Conservation (phyloP, 805 yeast species). For the Cyberlindnera maclurae region DNA sequence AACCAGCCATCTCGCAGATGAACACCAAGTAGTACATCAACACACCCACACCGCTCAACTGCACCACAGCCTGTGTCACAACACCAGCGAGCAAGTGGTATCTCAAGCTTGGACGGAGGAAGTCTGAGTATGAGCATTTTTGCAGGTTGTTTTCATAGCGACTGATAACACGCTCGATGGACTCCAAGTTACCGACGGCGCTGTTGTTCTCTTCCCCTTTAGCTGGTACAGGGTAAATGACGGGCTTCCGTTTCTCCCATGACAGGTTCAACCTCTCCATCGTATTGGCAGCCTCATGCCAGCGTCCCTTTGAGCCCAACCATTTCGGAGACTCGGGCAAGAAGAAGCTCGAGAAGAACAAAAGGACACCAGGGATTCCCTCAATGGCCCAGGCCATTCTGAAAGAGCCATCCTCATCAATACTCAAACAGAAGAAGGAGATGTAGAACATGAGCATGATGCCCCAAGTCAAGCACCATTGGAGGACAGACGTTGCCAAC, state of each 20-base stretch:
- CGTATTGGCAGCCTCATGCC: slow-evolving; percentile 31
- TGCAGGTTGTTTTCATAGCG: slow-evolving; percentile 21
- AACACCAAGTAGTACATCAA: slow-evolving; percentile 38
- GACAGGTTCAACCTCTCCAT: slow-evolving; percentile 15
- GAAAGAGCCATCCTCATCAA: slow-evolving; percentile 43
- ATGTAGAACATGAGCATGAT: slow-evolving; percentile 49
- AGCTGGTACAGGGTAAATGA: not conserved
- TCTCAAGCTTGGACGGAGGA: slow-evolving; percentile 29
- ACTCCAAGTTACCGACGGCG: slow-evolving; percentile 11
- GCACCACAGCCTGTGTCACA: slow-evolving; percentile 34
- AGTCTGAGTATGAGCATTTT: slow-evolving; percentile 24
- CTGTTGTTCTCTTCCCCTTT: not conserved
- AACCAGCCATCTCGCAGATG: slow-evolving; percentile 42
- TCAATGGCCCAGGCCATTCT: slow-evolving; percentile 59
- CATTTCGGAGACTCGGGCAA: slow-evolving; percentile 58
- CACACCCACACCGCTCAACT: slow-evolving; percentile 37
- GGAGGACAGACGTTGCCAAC: slow-evolving; percentile 45
- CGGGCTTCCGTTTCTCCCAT: slow-evolving; percentile 1
- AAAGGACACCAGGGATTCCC: slow-evolving; percentile 43
- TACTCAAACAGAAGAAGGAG: slow-evolving; percentile 37
- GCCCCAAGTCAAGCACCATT: slow-evolving; percentile 51
- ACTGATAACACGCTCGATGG: slow-evolving; percentile 19
- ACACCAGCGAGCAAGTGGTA: slow-evolving; percentile 33
- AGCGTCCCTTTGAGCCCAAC: slow-evolving; percentile 34
- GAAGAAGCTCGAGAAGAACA: slow-evolving; percentile 30